Percentiles rank a stretch among this genome's conserved stretches.
Conservation (phyloP, 495 filamentous ascomycete genomes). For the Penicillium simplicissimum region DNA sequence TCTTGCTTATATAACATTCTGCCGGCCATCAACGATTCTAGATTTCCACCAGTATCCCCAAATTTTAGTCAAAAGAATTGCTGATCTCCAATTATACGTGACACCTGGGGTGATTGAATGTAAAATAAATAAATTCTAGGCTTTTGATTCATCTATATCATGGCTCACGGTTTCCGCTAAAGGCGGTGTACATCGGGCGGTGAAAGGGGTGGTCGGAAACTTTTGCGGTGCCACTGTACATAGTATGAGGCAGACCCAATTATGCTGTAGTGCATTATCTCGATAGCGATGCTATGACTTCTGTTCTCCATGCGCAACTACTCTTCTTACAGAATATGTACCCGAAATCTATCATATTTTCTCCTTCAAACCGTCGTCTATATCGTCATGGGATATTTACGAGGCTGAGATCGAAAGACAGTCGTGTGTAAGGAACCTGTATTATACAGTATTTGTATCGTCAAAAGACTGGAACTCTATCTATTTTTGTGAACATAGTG, state of each 20-base stretch:
- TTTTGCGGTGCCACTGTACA: neutral
- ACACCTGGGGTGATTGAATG: neutral
- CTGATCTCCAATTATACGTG: neutral
- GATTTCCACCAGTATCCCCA: neutral
- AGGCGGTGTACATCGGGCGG: neutral
- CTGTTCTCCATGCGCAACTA: neutral
- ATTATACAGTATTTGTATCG: too few species aligned
- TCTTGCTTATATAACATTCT: neutral
- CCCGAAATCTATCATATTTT: neutral
- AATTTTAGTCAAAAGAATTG: neutral
- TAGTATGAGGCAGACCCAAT: neutral
- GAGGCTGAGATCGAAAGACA: too few species aligned
- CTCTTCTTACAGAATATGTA: neutral
- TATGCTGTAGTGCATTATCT: neutral
- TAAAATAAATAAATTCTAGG: neutral
- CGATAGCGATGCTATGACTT: neutral
- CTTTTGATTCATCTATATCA: neutral
- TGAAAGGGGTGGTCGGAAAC: slow-evolving; percentile 9
- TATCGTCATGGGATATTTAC: neutral
- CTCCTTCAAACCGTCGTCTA: neutral
- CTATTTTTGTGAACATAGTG: too few species aligned
- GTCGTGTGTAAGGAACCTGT: too few species aligned
- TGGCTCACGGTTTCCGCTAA: neutral
- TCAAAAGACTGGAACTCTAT: too few species aligned
- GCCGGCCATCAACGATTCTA: neutral